Conservation (phyloP, 441 rosid species). For the Biscutella auriculata region DNA sequence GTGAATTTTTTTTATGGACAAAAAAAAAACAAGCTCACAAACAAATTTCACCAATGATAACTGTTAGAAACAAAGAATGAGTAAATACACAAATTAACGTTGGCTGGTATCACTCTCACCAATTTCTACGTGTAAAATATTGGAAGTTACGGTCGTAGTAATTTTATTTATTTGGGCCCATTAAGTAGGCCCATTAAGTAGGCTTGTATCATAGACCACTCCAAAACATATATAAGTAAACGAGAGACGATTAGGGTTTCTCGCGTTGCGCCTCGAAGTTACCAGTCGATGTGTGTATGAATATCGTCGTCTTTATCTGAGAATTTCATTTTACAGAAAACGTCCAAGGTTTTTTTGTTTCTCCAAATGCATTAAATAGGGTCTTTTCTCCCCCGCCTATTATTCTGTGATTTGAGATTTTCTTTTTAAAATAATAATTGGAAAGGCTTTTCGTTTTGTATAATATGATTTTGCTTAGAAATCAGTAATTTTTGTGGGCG, state of each 20-base stretch:
- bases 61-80: too few species aligned
- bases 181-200: neutral
- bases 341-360: neutral
- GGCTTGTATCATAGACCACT: neutral
- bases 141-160: too few species aligned
- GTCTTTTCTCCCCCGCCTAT: neutral
- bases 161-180: too few species aligned
- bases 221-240: neutral
- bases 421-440: neutral
- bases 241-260: conserved; percentile 8
- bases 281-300: neutral
- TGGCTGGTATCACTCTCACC: too few species aligned
- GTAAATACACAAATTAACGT: too few species aligned
- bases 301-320: neutral
- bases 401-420: neutral
- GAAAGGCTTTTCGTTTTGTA: neutral
- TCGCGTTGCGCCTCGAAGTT: neutral
- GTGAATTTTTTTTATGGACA: too few species aligned
- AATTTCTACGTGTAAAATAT: too few species aligned
- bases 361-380: neutral
- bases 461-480: neutral
- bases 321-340: neutral
- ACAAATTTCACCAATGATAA: too few species aligned
- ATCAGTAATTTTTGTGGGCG: neutral
- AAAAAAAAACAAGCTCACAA: too few species aligned